Evolutionary conservation across 495 filamentous ascomycete species (phyloP), one percentile per base, ranked within the genome.

Genomic region (Penicillium roqueforti): DNA sequence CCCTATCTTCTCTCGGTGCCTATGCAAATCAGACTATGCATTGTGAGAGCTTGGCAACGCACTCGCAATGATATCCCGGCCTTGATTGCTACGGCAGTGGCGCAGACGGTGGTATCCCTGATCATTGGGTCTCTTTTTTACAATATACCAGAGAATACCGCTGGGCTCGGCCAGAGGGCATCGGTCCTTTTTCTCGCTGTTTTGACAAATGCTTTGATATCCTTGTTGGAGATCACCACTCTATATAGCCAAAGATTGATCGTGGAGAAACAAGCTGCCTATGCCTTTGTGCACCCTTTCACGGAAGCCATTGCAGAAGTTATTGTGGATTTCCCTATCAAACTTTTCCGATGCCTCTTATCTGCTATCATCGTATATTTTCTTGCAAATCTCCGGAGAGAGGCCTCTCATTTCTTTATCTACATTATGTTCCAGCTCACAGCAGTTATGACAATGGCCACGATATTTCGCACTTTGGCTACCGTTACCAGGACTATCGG

Each of bases 41-140:
- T 47, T 0, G 29, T 18, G 6, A 47, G 44, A 34, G 44, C 44
- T 0, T 34, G 19, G 10, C 44, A 34, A 19, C 28, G 44, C 6
- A 47, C 18, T 14, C 19, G 18, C 0, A 47, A 47, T 36, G 44
- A 47, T 22, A 20, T 31, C 13, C 28, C 44, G 1, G 29, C 18
- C 11, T 5, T 47, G 11, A 10, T 47, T 8, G 29, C 44, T 14
- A 36, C 44, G 1, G 44, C 44, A 26, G 44, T 47, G 2, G 44
- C 14, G 1, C 44, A 47, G 20, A 23, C 36, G 5, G 29, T 47
- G 6, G 19, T 47, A 8, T 10, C 44, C 1, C n/a, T 47, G 1
- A 29, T 47, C 16, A 47, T 47, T 0, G 28, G 44, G 3, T 32
- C 74, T 97, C 20, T 97, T 95, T 80, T 96, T 96, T 62, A 87